These are phyloP conservation scores for Zoysia pacifica DNA, from an alignment of 176 grass and related monocot species.

Conservation along the genomic window DNA sequence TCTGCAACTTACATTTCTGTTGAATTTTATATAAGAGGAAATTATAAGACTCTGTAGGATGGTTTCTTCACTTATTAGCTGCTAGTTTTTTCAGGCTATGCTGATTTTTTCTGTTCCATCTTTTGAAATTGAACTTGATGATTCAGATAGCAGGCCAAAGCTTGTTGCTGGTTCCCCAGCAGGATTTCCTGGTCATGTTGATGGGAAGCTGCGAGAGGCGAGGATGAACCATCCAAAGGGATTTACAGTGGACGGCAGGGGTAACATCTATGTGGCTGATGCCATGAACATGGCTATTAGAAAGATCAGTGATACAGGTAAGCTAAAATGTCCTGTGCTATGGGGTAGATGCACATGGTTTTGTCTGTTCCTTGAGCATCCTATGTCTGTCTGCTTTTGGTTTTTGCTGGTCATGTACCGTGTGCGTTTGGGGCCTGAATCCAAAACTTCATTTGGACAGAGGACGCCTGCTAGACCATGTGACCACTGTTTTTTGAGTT, in stretches of 20 bases:
- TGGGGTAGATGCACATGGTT: constrained; percentile 44
- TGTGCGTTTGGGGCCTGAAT: constrained; percentile 28
- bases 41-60: too few species aligned
- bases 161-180: constrained; percentile 85
- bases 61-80: too few species aligned
- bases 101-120: constrained; percentile 9
- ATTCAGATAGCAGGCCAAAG: constrained; percentile 92
- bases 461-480: background rate
- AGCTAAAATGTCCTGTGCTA: constrained; percentile 48
- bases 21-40: background rate
- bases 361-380: constrained; percentile 49
- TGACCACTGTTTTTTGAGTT: constrained; percentile 11
- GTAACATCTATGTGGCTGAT: constrained; percentile 97
- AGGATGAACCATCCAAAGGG: constrained; percentile 98
- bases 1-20: background rate
- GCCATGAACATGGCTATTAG: constrained; percentile 97
- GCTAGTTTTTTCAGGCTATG: too few species aligned
- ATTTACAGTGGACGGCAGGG: constrained; percentile 81
- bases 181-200: constrained; percentile 85
- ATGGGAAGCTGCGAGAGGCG: constrained; percentile 79
- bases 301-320: constrained; percentile 98
- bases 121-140: constrained; percentile 25
- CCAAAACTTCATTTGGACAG: constrained; percentile 28
- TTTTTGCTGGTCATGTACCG: constrained; percentile 37
- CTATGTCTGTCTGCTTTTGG: constrained; percentile 45